A percentile compares a stretch with the other conserved stretches of the same genome.
These are phyloP conservation scores for Rhizophora mangle DNA, from an alignment of 345 rosid species.

Conservation along the genomic window DNA sequence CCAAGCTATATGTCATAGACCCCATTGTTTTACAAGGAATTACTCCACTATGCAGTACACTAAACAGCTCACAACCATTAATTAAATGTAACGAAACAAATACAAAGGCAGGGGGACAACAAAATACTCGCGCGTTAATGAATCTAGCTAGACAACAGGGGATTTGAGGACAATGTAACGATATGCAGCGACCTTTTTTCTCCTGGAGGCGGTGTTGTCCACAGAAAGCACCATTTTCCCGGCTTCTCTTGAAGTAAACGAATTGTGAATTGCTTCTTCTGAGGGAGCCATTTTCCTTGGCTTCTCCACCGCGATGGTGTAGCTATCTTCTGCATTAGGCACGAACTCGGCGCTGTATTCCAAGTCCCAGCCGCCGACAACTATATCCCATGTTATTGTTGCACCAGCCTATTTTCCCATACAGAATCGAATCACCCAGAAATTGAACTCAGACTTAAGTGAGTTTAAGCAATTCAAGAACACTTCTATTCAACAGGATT, in stretches of 20 bases:
- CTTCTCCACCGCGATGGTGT: slow-evolving; percentile 80
- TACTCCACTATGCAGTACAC: slow-evolving; percentile 7
- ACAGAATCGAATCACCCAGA: neutral
- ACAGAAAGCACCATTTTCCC: slow-evolving; percentile 89
- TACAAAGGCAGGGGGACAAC: neutral
- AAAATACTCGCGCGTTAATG: neutral
- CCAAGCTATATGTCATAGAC: too few relatives aligned
- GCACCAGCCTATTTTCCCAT: slow-evolving; percentile 57
- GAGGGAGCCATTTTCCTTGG: slow-evolving; percentile 45
- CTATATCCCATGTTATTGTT: slow-evolving; percentile 91
- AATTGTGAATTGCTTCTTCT: slow-evolving; percentile 78
- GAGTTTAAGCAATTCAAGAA: too few relatives aligned
- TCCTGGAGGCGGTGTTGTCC: slow-evolving; percentile 72
- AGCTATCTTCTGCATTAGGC: slow-evolving; percentile 73
- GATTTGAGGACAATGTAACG: slow-evolving; percentile 85
- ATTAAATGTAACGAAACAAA: neutral
- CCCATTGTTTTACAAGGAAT: slow-evolving; percentile 11
- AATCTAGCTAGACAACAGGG: slow-evolving; percentile 21
- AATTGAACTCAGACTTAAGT: too few relatives aligned
- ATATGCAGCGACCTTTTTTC: slow-evolving; percentile 88
- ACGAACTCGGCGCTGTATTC: slow-evolving; percentile 95
- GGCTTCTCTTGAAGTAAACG: slow-evolving; percentile 64
- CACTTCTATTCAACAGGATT: too few relatives aligned
- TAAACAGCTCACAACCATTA: slow-evolving; percentile 15
- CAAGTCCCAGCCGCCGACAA: slow-evolving; percentile 97